phyloP scores from a whole-genome alignment of 2,329 filamentous ascomycete genomes.

The Aspergillus piperis region DNA sequence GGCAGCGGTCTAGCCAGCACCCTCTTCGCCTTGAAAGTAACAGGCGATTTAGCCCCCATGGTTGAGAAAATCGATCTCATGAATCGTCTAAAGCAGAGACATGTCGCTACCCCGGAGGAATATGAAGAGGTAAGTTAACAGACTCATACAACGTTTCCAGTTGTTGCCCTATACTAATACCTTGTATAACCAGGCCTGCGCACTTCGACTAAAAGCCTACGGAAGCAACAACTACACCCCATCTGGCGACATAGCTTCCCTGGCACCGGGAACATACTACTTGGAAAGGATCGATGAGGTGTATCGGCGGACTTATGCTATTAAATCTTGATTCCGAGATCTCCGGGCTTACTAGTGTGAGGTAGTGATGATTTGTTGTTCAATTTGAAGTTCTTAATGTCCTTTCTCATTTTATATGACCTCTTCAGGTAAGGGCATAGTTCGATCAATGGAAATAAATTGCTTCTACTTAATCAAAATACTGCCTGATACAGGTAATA shows the following conservation, averaged over 20 bases:
- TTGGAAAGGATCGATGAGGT: slow-evolving; percentile 77
- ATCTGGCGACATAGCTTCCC: slow-evolving; percentile 65
- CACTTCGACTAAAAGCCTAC: slow-evolving; percentile 78
- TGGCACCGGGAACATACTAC: slow-evolving; percentile 72
- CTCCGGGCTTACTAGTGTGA: too few species aligned
- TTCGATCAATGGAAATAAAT: too few species aligned
- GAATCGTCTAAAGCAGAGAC: slow-evolving; percentile 65
- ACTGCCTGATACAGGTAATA: too few species aligned
- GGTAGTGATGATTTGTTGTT: too few species aligned
- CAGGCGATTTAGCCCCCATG: slow-evolving; percentile 68
- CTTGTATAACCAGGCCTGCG: slow-evolving; percentile 48
- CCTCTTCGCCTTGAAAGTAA: slow-evolving; percentile 66
- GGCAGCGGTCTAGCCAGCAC: slow-evolving; percentile 76
- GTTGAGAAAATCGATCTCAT: slow-evolving; percentile 69
- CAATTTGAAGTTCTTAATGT: too few species aligned
- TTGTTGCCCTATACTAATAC: too few species aligned
- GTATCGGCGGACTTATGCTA: slow-evolving; percentile 76
- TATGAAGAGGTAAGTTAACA: slow-evolving; percentile 67
- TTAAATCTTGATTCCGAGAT: too few species aligned
- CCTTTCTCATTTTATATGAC: too few species aligned
- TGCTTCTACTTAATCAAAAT: too few species aligned
- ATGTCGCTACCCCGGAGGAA: slow-evolving; percentile 66
- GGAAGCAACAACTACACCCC: slow-evolving; percentile 77
- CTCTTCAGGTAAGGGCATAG: too few species aligned
- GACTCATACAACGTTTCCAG: neutral